These are phyloP conservation scores for Populus trichocarpa DNA, from an alignment of 441 rosid genomes.

Conservation along the genomic window DNA sequence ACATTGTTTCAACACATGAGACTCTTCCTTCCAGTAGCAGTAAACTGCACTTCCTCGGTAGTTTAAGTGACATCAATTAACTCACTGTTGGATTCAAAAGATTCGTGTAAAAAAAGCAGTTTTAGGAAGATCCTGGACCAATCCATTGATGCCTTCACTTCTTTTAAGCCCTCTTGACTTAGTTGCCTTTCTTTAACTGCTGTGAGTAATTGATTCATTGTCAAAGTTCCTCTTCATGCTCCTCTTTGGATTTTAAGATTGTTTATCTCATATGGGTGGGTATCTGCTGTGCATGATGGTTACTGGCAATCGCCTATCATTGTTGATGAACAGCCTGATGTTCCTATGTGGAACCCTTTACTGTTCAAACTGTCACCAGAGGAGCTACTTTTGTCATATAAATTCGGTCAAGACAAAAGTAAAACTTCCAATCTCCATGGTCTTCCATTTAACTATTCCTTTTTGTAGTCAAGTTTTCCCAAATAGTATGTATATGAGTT, in stretches of 20 bases:
- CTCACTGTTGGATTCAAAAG: background rate
- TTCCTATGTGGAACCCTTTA: constrained; percentile 95
- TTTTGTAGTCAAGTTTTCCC: background rate
- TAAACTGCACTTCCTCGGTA: background rate
- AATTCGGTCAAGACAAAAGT: constrained; percentile 92
- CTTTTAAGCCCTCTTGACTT: background rate
- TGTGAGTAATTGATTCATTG: background rate
- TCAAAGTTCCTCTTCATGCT: background rate
- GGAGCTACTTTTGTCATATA: constrained; percentile 78
- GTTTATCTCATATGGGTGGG: constrained; percentile 7
- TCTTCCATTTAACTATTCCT: background rate
- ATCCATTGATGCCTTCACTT: background rate
- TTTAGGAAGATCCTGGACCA: background rate
- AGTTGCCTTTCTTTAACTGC: background rate
- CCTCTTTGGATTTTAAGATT: constrained; percentile 10
- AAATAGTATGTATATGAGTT: background rate
- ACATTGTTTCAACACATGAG: background rate
- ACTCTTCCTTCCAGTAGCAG: background rate
- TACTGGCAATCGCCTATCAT: constrained; percentile 55
- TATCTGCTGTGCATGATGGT: constrained; percentile 48
- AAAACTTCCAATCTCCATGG: constrained; percentile 3
- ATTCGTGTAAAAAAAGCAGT: background rate
- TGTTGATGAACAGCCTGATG: constrained; percentile 64
- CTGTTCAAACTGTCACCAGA: constrained; percentile 72
- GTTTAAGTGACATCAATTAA: background rate